Evolutionary conservation across 352 stramenopile genomes (phyloP).

Genomic region (Phytopythium sindhum): DNA sequence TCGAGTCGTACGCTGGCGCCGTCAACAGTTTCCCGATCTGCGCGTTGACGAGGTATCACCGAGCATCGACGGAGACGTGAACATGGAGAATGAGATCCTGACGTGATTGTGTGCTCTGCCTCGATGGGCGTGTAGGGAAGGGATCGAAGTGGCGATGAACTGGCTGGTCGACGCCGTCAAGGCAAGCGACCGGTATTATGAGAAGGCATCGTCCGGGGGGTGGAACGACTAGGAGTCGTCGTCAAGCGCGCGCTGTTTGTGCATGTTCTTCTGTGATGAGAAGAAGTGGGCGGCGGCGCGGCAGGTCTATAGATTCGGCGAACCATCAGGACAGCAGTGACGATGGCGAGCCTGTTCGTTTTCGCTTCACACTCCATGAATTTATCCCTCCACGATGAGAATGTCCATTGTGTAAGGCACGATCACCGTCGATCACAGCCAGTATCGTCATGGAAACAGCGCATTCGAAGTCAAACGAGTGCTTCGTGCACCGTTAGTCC

Average conservation of each 20-base stretch:
- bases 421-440: not conserved
- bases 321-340: not conserved
- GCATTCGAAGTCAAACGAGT: not conserved
- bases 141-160: conserved; percentile 66
- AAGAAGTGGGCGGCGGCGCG: not conserved
- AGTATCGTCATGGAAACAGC: not conserved
- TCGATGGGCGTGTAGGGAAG: conserved; percentile 31
- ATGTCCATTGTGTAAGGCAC: not conserved
- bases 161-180: conserved; percentile 76
- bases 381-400: not conserved
- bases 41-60: conserved; percentile 46
- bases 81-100: not conserved
- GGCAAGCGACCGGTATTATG: conserved; percentile 62
- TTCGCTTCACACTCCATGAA: not conserved
- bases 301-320: conserved; percentile 1
- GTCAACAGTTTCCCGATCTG: conserved; percentile 55
- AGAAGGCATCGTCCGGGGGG: conserved; percentile 23
- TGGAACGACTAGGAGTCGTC: conserved; percentile 17
- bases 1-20: conserved; percentile 35
- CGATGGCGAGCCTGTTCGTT: not conserved
- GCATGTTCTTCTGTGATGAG: no score
- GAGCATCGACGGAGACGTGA: not conserved
- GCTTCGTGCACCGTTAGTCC: not conserved
- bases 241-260: no score
- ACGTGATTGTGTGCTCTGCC: not conserved